These are phyloP conservation scores for Styphnolobium japonicum DNA, from an alignment of 306 rosid species.

Conservation along the genomic window DNA sequence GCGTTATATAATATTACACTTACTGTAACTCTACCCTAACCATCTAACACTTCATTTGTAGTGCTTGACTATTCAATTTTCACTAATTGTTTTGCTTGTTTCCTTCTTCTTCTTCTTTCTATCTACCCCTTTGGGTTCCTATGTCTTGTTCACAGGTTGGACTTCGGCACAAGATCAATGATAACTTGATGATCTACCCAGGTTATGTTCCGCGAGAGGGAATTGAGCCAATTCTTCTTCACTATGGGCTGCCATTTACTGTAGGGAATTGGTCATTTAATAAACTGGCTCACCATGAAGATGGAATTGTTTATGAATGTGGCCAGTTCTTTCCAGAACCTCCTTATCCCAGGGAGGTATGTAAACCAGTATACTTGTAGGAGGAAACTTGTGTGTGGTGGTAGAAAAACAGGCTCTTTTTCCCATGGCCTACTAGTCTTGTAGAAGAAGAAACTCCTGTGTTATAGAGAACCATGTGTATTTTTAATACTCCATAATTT, in stretches of 20 bases:
- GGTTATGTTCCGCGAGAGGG: slow-evolving; percentile 83
- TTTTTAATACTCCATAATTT: background rate
- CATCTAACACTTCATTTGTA: background rate
- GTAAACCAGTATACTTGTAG: slow-evolving; percentile 10
- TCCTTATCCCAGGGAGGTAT: slow-evolving; percentile 94
- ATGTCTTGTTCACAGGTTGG: slow-evolving; percentile 59
- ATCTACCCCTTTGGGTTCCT: background rate
- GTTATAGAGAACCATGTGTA: background rate
- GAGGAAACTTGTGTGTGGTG: background rate
- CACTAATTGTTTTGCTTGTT: slow-evolving; percentile 13
- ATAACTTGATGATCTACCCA: slow-evolving; percentile 95
- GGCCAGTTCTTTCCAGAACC: slow-evolving; percentile 87
- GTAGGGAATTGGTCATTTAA: slow-evolving; percentile 96
- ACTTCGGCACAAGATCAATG: slow-evolving; percentile 94
- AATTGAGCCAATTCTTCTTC: slow-evolving; percentile 88
- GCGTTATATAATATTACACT: background rate
- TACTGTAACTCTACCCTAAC: background rate
- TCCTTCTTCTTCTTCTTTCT: slow-evolving; percentile 1
- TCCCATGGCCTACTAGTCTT: background rate
- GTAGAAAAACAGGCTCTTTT: background rate
- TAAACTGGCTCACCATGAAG: slow-evolving; percentile 81
- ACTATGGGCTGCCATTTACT: slow-evolving; percentile 81
- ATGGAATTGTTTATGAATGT: slow-evolving; percentile 77
- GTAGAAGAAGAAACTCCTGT: background rate
- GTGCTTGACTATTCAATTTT: slow-evolving; percentile 9